These are phyloP conservation scores for Pythium aristosporum DNA, from an alignment of 352 stramenopile species.

Conservation along the genomic window DNA sequence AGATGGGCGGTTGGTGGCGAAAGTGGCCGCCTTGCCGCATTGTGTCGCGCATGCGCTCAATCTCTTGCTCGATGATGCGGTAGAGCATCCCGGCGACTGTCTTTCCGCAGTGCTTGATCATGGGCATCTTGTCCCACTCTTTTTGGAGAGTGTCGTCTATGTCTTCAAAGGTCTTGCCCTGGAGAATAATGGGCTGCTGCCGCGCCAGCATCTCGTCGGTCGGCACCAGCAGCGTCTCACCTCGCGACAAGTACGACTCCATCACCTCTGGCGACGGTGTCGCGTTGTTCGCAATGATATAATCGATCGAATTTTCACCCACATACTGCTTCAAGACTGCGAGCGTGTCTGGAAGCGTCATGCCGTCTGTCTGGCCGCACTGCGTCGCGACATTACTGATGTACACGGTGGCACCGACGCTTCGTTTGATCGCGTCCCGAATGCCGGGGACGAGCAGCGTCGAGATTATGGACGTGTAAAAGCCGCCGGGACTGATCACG, in stretches of 20 bases:
- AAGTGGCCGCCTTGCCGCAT: conserved; percentile 31
- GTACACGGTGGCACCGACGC: conserved; percentile 72
- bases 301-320: conserved; percentile 74
- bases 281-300: conserved; percentile 84
- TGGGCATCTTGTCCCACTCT: conserved; percentile 82
- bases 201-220: conserved; percentile 56
- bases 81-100: conserved; percentile 83
- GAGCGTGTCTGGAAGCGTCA: conserved; percentile 69
- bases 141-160: conserved; percentile 34
- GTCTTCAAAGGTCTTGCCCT: conserved; percentile 82
- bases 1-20: conserved; percentile 26
- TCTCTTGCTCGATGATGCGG: conserved; percentile 84
- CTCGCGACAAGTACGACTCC: conserved; percentile 64
- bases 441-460: conserved; percentile 80
- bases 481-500: conserved; percentile 74
- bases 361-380: conserved; percentile 77
- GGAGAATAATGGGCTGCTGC: conserved; percentile 63
- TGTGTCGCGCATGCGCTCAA: conserved; percentile 48
- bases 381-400: conserved; percentile 88
- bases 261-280: conserved; percentile 52
- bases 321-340: conserved; percentile 67
- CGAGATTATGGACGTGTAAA: conserved; percentile 87
- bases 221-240: conserved; percentile 69
- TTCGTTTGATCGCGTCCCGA: conserved; percentile 71
- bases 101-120: conserved; percentile 84